Base-by-base conservation (phyloP, 495 filamentous ascomycete genomes). In the Diplogelasinospora grovesii region DNA sequence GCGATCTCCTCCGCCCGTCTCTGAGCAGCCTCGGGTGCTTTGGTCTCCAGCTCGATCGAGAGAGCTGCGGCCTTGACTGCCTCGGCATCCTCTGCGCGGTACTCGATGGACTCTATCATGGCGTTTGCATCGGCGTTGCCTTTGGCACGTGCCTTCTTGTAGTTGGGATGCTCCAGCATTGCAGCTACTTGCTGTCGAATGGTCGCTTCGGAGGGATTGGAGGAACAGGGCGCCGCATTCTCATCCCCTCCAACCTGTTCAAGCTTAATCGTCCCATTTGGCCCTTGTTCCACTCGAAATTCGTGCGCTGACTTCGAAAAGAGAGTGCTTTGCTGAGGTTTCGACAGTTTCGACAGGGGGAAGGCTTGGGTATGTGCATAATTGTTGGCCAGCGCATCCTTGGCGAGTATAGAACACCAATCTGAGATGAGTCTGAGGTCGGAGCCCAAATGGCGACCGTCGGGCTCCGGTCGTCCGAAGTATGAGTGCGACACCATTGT, bases 361-460 rank as follows among this genome's bases (percentile, higher is more conserved):
- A 38, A 48, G 5, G 39, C 33, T 16, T 16, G 44, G n/a, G n/a
- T n/a, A n/a, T n/a, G n/a, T n/a, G n/a, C n/a, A n/a, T n/a, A n/a
- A n/a, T n/a, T n/a, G n/a, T n/a, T n/a, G n/a, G n/a, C n/a, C n/a
- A n/a, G n/a, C n/a, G n/a, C n/a, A n/a, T n/a, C n/a, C n/a, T n/a
- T n/a, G n/a, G n/a, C n/a, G n/a, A n/a, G n/a, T n/a, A n/a, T n/a
- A n/a, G n/a, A n/a, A n/a, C n/a, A n/a, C 54, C 54, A 60, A 31
- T 60, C 55, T 15, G 32, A 50, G 8, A 60, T 13, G 2, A 52
- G 35, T 7, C 31, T 19, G 14, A 60, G 27, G 24, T 57, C 50
- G 13, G 42, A 43, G 22, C 48, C 50, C 9, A 60, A 48, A 15
- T 39, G 42, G 25, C 45, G 56, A 22, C 41, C 53, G 39, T 42